Evolutionary conservation across 2,329 filamentous ascomycete species (phyloP).

Genomic region (Pseudogymnoascus sp.): DNA sequence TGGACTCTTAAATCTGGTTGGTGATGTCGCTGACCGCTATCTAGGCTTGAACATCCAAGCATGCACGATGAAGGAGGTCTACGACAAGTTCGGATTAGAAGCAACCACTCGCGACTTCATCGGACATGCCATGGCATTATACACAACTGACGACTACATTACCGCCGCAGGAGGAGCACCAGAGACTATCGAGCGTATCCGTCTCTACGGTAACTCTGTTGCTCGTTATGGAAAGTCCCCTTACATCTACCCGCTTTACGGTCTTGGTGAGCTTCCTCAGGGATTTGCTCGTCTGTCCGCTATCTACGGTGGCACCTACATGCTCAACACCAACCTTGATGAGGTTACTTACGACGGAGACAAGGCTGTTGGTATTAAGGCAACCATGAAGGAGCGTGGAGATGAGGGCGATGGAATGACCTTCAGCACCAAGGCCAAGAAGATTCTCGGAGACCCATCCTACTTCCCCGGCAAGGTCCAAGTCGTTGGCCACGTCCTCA

Average conservation of each 20-base stretch:
- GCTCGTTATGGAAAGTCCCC: conserved; percentile 96
- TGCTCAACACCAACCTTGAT: conserved; percentile 93
- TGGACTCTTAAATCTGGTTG: conserved; percentile 13
- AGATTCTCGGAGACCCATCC: conserved; percentile 91
- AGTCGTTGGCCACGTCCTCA: conserved; percentile 82
- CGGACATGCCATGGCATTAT: conserved; percentile 96
- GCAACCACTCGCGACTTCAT: conserved; percentile 86
- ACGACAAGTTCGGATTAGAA: conserved; percentile 95
- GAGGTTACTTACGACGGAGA: conserved; percentile 78
- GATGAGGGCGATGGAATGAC: conserved; percentile 71
- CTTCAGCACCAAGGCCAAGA: conserved; percentile 92
- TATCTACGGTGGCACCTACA: conserved; percentile 98
- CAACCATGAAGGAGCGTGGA: conserved; percentile 85
- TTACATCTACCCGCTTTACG: conserved; percentile 98
- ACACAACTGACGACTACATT: conserved; percentile 84
- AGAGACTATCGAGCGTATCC: conserved; percentile 85
- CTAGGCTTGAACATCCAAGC: conserved; percentile 70
- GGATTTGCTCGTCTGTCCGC: conserved; percentile 95
- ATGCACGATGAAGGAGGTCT: conserved; percentile 95
- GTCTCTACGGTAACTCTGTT: conserved; percentile 95
- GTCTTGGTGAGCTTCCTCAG: conserved; percentile 92
- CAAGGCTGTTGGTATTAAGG: conserved; percentile 93
- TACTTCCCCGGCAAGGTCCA: conserved; percentile 91
- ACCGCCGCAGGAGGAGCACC: conserved; percentile 63
- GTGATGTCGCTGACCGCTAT: conserved; percentile 19